phyloP scores from a whole-genome alignment of 78 protist genomes.

The Cyanophora paradoxa region DNA sequence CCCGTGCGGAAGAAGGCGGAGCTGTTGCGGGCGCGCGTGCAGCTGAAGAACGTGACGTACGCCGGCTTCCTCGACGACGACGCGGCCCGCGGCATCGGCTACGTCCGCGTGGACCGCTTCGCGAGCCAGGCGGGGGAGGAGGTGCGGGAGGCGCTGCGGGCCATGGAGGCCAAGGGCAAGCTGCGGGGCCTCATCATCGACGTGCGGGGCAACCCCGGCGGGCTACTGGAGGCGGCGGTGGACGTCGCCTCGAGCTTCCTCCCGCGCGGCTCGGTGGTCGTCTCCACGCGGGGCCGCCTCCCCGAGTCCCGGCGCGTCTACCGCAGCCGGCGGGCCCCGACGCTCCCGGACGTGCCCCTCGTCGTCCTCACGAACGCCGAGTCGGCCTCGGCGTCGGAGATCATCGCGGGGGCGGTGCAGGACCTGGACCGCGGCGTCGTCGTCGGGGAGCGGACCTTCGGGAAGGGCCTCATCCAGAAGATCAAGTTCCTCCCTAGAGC shows the following conservation, averaged over 20 bases:
- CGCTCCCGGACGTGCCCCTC: not conserved
- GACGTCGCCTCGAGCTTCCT: not conserved
- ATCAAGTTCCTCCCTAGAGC: not conserved
- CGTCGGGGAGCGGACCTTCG: slow-evolving; percentile 1
- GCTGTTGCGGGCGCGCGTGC: not conserved
- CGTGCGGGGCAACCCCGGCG: slow-evolving; percentile 12
- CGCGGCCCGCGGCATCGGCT: too few relatives aligned
- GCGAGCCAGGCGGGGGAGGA: too few relatives aligned
- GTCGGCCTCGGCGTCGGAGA: slow-evolving; percentile 6
- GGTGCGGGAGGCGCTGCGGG: too few relatives aligned
- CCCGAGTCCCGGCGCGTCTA: too few relatives aligned
- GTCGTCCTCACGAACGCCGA: not conserved
- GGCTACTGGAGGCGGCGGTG: too few relatives aligned
- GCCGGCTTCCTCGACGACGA: too few relatives aligned
- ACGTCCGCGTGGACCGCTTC: too few relatives aligned
- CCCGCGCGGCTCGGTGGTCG: slow-evolving; percentile 1
- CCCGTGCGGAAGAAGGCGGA: not conserved
- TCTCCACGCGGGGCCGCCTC: not conserved
- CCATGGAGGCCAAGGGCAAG: too few relatives aligned
- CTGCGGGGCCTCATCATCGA: slow-evolving; percentile 9
- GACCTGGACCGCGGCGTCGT: slow-evolving; percentile 13
- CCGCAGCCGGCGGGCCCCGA: too few relatives aligned
- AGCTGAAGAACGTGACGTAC: not conserved
- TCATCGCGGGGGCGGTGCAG: slow-evolving; percentile 12
- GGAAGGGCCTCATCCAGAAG: slow-evolving; percentile 15